Percentiles rank a stretch among this genome's conserved stretches.
Evolutionary conservation across 192 early-diverging fungal genomes (phyloP).

Genomic region (Podila epicladia): DNA sequence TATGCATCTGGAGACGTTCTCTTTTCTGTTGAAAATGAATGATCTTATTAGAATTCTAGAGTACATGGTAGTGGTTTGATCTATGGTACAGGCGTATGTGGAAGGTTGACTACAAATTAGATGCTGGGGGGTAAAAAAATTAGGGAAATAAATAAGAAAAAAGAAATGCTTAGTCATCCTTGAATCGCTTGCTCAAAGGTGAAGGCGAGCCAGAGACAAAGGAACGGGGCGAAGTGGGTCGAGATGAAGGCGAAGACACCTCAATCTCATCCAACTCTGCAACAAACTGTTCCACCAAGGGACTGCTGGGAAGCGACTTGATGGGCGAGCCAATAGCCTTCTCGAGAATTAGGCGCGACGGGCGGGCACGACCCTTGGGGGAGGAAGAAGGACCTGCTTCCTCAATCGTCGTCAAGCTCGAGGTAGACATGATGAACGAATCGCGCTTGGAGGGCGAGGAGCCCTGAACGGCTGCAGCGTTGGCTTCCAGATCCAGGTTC

Average conservation of each 20-base stretch:
- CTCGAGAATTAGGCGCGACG: slow-evolving; percentile 34
- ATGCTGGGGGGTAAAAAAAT: background rate
- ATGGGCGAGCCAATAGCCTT: background rate
- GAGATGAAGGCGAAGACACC: slow-evolving; percentile 3
- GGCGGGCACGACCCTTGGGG: slow-evolving; percentile 34
- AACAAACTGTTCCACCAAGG: slow-evolving; percentile 3
- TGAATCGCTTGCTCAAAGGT: slow-evolving; percentile 39
- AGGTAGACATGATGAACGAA: slow-evolving; percentile 10
- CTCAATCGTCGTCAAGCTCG: slow-evolving; percentile 12
- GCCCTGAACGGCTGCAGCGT: slow-evolving; percentile 12
- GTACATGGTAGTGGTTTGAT: background rate
- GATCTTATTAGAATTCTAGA: background rate
- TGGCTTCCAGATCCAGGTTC: slow-evolving; percentile 37
- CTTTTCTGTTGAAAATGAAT: too few relatives aligned
- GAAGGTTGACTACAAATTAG: background rate
- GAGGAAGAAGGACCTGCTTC: background rate
- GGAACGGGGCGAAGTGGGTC: slow-evolving; percentile 29
- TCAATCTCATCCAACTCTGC: slow-evolving; percentile 11
- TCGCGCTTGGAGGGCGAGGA: slow-evolving; percentile 19
- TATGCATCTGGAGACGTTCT: too few relatives aligned
- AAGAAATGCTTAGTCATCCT: slow-evolving; percentile 21
- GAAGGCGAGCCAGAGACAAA: slow-evolving; percentile 25
- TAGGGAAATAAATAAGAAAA: background rate
- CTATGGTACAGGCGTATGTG: slow-evolving; percentile 4
- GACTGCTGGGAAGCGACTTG: slow-evolving; percentile 26